Percentiles rank a stretch among this genome's conserved stretches.
These are phyloP conservation scores for Andrographis paniculata DNA, from an alignment of 305 asterid genomes.

Conservation along the genomic window DNA sequence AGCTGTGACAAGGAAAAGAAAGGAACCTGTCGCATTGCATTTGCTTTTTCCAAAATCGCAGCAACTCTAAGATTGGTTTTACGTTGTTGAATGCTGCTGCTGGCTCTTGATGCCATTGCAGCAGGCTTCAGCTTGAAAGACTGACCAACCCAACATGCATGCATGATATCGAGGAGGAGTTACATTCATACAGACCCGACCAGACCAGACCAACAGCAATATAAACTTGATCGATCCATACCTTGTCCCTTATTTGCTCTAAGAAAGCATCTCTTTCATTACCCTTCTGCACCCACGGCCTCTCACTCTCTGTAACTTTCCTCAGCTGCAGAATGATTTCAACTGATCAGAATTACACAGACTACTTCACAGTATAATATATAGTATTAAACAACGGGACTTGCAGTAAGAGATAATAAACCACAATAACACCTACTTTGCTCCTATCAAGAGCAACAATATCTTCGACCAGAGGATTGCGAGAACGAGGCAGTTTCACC, in stretches of 20 bases:
- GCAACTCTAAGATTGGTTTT: conserved; percentile 72
- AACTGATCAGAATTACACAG: too few species aligned
- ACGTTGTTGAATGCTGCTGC: conserved; percentile 51
- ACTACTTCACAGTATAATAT: too few species aligned
- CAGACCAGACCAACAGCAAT: not conserved
- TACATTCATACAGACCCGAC: too few species aligned
- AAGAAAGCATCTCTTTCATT: conserved; percentile 68
- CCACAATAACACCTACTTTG: conserved; percentile 48
- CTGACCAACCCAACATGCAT: conserved; percentile 34
- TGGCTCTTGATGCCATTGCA: conserved; percentile 53
- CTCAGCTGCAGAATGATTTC: conserved; percentile 55
- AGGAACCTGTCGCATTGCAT: conserved; percentile 80
- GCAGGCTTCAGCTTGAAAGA: conserved; percentile 88
- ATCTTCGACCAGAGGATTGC: conserved; percentile 68
- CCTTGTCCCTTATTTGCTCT: conserved; percentile 83
- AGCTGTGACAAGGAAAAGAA: conserved; percentile 11
- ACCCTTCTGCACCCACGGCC: conserved; percentile 39
- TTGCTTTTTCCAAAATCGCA: conserved; percentile 88
- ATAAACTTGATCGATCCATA: conserved; percentile 18
- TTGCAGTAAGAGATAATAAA: conserved; percentile 3
- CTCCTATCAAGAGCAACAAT: conserved; percentile 75
- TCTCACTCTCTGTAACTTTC: conserved; percentile 53
- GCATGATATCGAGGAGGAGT: conserved; percentile 23
- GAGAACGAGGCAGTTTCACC: conserved; percentile 51
- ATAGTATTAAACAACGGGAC: not conserved